phyloP scores from a whole-genome alignment of 208 protist species.

The Acanthamoeba castellanii region DNA sequence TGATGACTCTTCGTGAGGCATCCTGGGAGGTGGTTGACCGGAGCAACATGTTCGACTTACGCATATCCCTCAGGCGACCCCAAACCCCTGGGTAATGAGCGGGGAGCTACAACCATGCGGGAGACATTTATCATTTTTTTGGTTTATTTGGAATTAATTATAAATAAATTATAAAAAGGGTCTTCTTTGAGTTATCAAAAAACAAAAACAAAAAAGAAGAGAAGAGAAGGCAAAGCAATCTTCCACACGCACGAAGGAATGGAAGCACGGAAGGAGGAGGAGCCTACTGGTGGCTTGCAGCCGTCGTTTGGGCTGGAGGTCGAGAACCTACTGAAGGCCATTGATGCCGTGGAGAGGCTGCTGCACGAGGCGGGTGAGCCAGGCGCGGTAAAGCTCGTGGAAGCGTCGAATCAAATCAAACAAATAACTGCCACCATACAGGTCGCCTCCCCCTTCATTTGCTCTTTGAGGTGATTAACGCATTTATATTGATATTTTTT shows the following conservation, averaged over 20 bases:
- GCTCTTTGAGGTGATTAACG: neutral
- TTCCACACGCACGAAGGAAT: too few relatives aligned
- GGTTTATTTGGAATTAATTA: too few relatives aligned
- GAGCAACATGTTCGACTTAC: neutral
- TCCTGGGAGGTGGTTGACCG: neutral
- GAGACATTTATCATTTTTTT: neutral
- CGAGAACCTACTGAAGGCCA: neutral
- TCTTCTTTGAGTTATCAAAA: too few relatives aligned
- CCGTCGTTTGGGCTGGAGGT: neutral
- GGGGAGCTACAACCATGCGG: conserved; percentile 60
- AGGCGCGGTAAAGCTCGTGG: neutral
- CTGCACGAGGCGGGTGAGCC: neutral
- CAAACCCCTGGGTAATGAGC: conserved; percentile 22
- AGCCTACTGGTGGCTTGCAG: too few relatives aligned
- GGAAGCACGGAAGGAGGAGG: too few relatives aligned
- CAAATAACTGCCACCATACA: neutral
- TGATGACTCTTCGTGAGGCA: conserved; percentile 63
- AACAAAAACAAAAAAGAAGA: too few relatives aligned
- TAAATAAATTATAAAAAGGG: too few relatives aligned
- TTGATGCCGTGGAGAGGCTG: neutral
- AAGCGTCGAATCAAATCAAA: conserved; percentile 2
- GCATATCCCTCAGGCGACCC: conserved; percentile 29
- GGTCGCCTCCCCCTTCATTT: neutral
- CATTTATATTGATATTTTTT: neutral
- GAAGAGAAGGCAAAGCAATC: too few relatives aligned